Evolutionary conservation across 2,329 filamentous ascomycete genomes (phyloP), one percentile per base, ranked within the genome.

Genomic region (Exophiala alcalophila): DNA sequence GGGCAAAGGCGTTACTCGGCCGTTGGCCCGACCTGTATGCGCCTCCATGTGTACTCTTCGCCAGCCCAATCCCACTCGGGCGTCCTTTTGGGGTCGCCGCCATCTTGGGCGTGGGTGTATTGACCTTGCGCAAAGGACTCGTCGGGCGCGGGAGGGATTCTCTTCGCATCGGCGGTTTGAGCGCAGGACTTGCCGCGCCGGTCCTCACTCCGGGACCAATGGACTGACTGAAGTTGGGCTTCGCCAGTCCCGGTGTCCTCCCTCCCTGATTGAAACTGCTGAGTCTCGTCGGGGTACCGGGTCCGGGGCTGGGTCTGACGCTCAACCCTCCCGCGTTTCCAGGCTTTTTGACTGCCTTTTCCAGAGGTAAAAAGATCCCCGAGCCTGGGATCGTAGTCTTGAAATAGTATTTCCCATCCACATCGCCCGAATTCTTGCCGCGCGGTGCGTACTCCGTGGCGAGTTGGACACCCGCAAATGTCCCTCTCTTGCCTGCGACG

Each of bases 381-480:
- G 92, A 81, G 49, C 88, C 88, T 1, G 86, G 78, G 15, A 83
- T 68, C 3, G 76, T 76, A 8, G 92, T 95, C 24, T 73, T 75
- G 64, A 98, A 98, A 67, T 98, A 98, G 42, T 71, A 71, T 46
- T 71, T 72, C 27, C 91, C 92, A 56, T 97, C 91, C 40, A 97
- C 92, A 64, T 95, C 90, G 52, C 92, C 92, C 59, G 79, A 94
- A 61, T 98, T 98, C 73, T 98, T 98, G 23, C 92, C 92, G 61
- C 84, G 80, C 37, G 75, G 66, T 23, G 89, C 86, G 69, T 84
- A 94, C 55, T 94, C 86, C 39, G 78, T 72, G 58, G 83, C 80
- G 51, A 98, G 74, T 66, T 98, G 92, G 24, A 98, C 86, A 31
- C 92, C 92, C 21, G 87, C 89, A 71, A 98, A 98, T 14, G 79